phyloP scores from a whole-genome alignment of 345 rosid species.

The Aquilaria malaccensis region DNA sequence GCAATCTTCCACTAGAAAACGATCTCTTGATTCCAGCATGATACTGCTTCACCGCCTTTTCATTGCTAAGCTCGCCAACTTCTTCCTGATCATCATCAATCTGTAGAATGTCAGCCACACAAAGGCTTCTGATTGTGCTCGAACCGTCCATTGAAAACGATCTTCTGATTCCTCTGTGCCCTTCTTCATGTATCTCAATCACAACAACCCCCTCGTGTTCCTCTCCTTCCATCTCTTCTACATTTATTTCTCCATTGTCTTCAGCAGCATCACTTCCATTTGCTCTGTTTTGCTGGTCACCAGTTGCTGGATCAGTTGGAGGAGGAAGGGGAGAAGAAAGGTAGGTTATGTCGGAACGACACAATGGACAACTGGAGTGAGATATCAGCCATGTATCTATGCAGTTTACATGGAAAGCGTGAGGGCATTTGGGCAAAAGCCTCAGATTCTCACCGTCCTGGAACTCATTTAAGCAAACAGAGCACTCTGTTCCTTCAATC shows the following conservation, averaged over 20 bases:
- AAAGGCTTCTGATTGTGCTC: slow-evolving; percentile 6
- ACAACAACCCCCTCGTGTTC: slow-evolving; percentile 14
- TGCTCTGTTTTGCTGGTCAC: not conserved
- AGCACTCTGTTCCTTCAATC: slow-evolving; percentile 63
- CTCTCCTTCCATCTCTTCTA: not conserved
- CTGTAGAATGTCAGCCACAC: slow-evolving; percentile 34
- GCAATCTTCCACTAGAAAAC: too few relatives aligned
- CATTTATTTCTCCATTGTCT: slow-evolving; percentile 10
- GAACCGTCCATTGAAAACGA: slow-evolving; percentile 54
- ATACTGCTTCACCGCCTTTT: slow-evolving; percentile 28
- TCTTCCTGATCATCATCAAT: slow-evolving; percentile 20
- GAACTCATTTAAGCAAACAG: slow-evolving; percentile 51
- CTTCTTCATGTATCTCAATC: slow-evolving; percentile 34
- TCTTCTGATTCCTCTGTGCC: slow-evolving; percentile 25
- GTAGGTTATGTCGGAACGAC: slow-evolving; percentile 18
- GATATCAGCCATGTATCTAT: slow-evolving; percentile 67
- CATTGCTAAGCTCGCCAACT: slow-evolving; percentile 19
- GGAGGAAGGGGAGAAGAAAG: slow-evolving; percentile 1
- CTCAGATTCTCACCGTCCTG: slow-evolving; percentile 48
- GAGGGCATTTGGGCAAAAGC: slow-evolving; percentile 58
- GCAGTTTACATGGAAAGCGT: slow-evolving; percentile 60
- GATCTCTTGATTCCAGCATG: not conserved
- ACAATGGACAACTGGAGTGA: slow-evolving; percentile 51
- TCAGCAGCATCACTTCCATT: slow-evolving; percentile 5
- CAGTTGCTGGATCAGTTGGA: slow-evolving; percentile 17